phyloP scores from a whole-genome alignment of 305 asterid species.

The Fraxinus dipetala region DNA sequence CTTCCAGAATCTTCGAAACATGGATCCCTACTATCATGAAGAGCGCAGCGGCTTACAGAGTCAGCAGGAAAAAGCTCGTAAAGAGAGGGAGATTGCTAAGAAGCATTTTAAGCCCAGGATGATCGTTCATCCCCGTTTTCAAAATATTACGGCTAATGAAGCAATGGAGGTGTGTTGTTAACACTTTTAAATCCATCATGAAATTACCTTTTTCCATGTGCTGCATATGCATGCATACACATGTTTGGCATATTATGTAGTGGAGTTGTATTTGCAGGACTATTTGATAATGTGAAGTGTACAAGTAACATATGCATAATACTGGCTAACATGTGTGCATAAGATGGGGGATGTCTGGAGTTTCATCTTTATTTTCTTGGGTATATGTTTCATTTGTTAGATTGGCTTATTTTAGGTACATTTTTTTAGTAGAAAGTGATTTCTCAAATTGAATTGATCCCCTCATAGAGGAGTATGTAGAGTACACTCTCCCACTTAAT shows the following conservation, averaged over 20 bases:
- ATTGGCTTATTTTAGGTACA: background rate
- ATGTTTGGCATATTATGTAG: background rate
- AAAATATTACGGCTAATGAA: conserved; percentile 83
- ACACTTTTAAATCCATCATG: background rate
- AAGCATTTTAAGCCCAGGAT: conserved; percentile 89
- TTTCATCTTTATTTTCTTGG: background rate
- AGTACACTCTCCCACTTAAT: background rate
- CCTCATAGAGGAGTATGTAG: background rate
- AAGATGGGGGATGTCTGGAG: background rate
- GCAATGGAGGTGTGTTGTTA: conserved; percentile 62
- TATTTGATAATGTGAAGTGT: background rate
- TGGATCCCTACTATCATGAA: conserved; percentile 84
- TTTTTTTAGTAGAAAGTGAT: background rate
- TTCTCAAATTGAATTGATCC: background rate
- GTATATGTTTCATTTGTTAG: background rate
- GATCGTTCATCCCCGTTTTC: conserved; percentile 93
- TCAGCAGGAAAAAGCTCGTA: conserved; percentile 68
- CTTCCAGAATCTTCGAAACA: conserved; percentile 39
- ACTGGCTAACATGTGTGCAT: background rate
- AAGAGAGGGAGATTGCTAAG: conserved; percentile 78
- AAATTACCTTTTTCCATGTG: conserved; percentile 4
- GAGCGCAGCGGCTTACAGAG: conserved; percentile 51
- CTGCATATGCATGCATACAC: conserved; percentile 2
- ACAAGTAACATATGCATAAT: background rate
- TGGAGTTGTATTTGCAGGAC: background rate